These are phyloP conservation scores for Micromonas pusilla DNA, from an alignment of 139 green algal species.

Conservation along the genomic window DNA sequence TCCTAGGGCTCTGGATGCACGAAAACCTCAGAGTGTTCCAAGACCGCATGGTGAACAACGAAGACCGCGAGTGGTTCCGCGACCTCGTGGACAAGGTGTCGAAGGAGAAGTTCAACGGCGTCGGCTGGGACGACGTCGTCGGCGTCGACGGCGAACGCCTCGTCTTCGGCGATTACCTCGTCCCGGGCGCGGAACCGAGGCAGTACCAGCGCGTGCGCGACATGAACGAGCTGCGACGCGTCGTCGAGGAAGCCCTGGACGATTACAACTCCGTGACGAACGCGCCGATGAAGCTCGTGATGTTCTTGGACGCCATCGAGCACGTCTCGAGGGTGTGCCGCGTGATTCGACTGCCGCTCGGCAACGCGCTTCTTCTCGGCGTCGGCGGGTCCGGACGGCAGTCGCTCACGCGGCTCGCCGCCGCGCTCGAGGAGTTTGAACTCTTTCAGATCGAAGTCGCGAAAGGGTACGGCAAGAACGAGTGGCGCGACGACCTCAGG, in stretches of 20 bases:
- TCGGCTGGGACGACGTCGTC: conserved; percentile 35
- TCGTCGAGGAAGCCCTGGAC: conserved; percentile 66
- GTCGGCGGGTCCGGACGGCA: conserved; percentile 60
- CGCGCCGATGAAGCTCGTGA: conserved; percentile 67
- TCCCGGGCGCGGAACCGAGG: conserved; percentile 52
- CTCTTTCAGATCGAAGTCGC: conserved; percentile 64
- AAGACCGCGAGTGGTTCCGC: conserved; percentile 64
- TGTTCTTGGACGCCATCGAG: conserved; percentile 75
- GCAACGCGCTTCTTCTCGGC: conserved; percentile 65
- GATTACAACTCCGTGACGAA: conserved; percentile 68
- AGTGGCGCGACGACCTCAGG: conserved; percentile 61
- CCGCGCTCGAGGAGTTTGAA: conserved; percentile 56
- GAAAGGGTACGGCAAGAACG: conserved; percentile 56
- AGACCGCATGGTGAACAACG: conserved; percentile 64
- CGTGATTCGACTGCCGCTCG: conserved; percentile 53
- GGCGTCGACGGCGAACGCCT: conserved; percentile 41
- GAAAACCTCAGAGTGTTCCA: conserved; percentile 62
- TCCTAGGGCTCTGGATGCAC: conserved; percentile 64
- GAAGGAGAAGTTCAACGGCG: conserved; percentile 28
- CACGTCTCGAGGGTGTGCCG: conserved; percentile 60
- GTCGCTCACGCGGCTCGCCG: conserved; percentile 56
- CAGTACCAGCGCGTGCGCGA: conserved; percentile 56
- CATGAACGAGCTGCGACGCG: conserved; percentile 45
- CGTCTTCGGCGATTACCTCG: conserved; percentile 63
- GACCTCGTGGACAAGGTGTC: conserved; percentile 24